Conservation (phyloP, 2,329 filamentous ascomycete species). For the Aspergillus floridensis region DNA sequence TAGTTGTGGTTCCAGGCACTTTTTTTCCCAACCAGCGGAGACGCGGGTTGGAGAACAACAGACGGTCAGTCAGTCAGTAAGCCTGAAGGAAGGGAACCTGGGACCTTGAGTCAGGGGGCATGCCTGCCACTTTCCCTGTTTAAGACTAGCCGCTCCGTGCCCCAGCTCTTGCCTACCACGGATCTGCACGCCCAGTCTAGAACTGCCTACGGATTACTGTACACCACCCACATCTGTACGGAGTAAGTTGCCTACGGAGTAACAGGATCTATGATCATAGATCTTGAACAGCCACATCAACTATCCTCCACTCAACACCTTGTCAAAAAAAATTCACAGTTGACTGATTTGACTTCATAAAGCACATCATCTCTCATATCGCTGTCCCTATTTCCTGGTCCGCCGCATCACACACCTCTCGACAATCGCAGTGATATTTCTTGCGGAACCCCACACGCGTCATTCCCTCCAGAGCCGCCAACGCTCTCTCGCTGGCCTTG, state of each 20-base stretch:
- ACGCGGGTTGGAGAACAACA: not conserved
- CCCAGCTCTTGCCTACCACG: not conserved
- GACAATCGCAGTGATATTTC: constrained; percentile 65
- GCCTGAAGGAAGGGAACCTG: too few relatives aligned
- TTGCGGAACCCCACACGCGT: constrained; percentile 58
- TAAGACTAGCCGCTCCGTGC: not conserved
- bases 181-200: not conserved
- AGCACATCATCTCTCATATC: constrained; percentile 21
- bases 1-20: not conserved
- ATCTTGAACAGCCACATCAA: too few relatives aligned
- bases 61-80: not conserved
- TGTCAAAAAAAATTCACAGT: not conserved
- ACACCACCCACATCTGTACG: too few relatives aligned
- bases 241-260: too few relatives aligned
- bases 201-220: not conserved
- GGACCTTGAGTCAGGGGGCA: not conserved
- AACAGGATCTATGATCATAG: too few relatives aligned
- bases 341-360: not conserved
- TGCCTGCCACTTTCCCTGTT: not conserved
- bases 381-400: constrained; percentile 29
- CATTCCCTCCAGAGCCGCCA: constrained; percentile 49
- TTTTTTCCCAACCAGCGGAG: not conserved
- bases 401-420: constrained; percentile 11
- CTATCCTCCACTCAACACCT: too few relatives aligned
- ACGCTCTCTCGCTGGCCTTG: constrained; percentile 43